A percentile compares a stretch with the other conserved stretches of the same genome.
These are phyloP conservation scores for Aspergillus oerlinghausenensis DNA, from an alignment of 2,329 filamentous ascomycete genomes.

Conservation along the genomic window DNA sequence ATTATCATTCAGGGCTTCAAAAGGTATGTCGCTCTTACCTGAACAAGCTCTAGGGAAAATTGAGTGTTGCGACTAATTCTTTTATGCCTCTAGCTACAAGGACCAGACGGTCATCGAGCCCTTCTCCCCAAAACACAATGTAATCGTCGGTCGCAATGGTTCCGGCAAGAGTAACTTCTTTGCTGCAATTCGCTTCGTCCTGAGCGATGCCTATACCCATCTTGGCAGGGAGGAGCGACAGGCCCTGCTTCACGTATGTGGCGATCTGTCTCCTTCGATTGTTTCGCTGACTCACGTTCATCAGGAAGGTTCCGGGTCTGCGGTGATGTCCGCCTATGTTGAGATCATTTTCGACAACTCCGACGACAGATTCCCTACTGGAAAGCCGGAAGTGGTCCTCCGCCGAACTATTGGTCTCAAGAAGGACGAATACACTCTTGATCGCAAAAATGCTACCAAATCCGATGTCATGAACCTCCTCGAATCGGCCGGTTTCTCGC, in stretches of 20 bases:
- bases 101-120: conserved; percentile 98
- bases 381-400: conserved; percentile 82
- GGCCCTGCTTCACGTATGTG: conserved; percentile 72
- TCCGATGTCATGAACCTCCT: conserved; percentile 91
- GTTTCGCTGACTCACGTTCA: conserved; percentile 23
- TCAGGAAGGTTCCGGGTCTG: conserved; percentile 87
- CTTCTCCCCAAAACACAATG: conserved; percentile 95
- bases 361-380: conserved; percentile 91
- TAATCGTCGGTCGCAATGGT: conserved; percentile 97
- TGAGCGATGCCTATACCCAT: conserved; percentile 95
- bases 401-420: conserved; percentile 94
- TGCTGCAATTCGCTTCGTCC: conserved; percentile 94
- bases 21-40: conserved; percentile 56
- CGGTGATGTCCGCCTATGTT: conserved; percentile 98
- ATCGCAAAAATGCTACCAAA: conserved; percentile 94
- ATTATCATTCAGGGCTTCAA: conserved; percentile 99
- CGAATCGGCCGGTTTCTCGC: conserved; percentile 92
- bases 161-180: conserved; percentile 99
- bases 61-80: background rate
- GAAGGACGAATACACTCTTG: conserved; percentile 97
- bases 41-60: background rate
- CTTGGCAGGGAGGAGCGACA: conserved; percentile 95
- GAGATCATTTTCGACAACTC: conserved; percentile 98
- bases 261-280: background rate
- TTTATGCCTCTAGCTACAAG: conserved; percentile 70